Evolutionary conservation across 768 basidiomycete species (phyloP).

Genomic region (Daedaleopsis sinensis): DNA sequence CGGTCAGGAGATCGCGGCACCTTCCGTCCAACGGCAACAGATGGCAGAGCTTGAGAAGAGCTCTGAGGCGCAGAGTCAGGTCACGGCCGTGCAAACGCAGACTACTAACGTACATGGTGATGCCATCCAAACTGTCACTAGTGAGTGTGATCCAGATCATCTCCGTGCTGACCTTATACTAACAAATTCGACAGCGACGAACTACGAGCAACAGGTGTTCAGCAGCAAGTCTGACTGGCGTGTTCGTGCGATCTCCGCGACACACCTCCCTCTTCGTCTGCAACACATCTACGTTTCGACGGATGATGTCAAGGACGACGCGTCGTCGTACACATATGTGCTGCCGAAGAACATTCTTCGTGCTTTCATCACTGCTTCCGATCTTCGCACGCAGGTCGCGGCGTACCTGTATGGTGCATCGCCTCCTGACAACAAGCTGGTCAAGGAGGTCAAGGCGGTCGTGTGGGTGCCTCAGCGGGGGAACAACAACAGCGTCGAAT

Average conservation of each 20-base stretch:
- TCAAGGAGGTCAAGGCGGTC: slow-evolving; percentile 98
- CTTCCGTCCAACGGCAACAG: slow-evolving; percentile 95
- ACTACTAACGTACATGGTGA: slow-evolving; percentile 98
- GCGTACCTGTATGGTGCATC: slow-evolving; percentile 93
- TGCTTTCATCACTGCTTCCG: slow-evolving; percentile 90
- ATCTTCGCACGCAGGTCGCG: slow-evolving; percentile 95
- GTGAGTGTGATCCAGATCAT: slow-evolving; percentile 42
- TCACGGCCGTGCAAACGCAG: slow-evolving; percentile 96
- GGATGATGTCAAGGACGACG: slow-evolving; percentile 98
- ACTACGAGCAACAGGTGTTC: slow-evolving; percentile 98
- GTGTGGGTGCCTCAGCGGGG: slow-evolving; percentile 99
- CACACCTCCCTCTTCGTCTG: slow-evolving; percentile 92
- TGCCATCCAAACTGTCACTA: slow-evolving; percentile 92
- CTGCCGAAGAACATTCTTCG: slow-evolving; percentile 96
- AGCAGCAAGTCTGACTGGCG: slow-evolving; percentile 99
- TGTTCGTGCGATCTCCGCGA: slow-evolving; percentile 95
- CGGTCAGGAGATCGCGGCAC: slow-evolving; percentile 97
- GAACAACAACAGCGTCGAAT: slow-evolving; percentile 91
- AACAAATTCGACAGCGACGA: slow-evolving; percentile 62
- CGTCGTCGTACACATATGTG: slow-evolving; percentile 91
- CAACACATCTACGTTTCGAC: slow-evolving; percentile 99
- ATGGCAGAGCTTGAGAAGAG: slow-evolving; percentile 99
- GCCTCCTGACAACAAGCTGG: slow-evolving; percentile 95
- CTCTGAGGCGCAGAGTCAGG: slow-evolving; percentile 90
- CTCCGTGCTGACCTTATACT: neutral